Percentiles rank a stretch among this genome's conserved stretches.
Evolutionary conservation across 2,329 filamentous ascomycete genomes (phyloP).

Genomic region (Mycogone perniciosa): DNA sequence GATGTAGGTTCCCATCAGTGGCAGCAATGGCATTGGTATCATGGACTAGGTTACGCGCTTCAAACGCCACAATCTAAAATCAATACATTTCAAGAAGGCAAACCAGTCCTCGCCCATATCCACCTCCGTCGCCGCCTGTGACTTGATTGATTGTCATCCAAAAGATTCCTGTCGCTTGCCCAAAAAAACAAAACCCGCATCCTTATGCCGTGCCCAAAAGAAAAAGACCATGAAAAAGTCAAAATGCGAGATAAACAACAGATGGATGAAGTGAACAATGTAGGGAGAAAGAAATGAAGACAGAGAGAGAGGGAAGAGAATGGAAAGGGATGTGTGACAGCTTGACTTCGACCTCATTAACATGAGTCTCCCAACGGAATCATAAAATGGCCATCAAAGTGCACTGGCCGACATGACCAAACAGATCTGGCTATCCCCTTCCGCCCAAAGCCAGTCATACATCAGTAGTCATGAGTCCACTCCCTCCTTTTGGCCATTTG

Average conservation of each 20-base stretch:
- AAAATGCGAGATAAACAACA: not conserved
- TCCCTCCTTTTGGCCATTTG: not conserved
- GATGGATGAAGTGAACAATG: not conserved
- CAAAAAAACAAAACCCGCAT: slow-evolving; percentile 1
- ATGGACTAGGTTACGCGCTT: slow-evolving; percentile 14
- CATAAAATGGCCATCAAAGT: not conserved
- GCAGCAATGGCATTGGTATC: slow-evolving; percentile 14
- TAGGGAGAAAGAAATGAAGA: not conserved
- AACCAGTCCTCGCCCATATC: slow-evolving; percentile 14
- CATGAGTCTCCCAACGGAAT: not conserved
- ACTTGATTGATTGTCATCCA: slow-evolving; percentile 1
- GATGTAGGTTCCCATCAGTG: not conserved
- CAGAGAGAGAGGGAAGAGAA: not conserved
- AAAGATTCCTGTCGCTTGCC: slow-evolving; percentile 1
- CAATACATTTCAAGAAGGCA: slow-evolving; percentile 13
- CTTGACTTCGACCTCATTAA: not conserved
- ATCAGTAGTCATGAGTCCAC: not conserved
- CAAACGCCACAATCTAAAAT: slow-evolving; percentile 13
- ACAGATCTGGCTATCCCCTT: not conserved
- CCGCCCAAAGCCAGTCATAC: not conserved
- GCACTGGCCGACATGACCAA: not conserved
- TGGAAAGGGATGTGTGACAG: not conserved
- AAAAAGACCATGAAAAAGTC: not conserved
- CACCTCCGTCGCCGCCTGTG: slow-evolving; percentile 7
- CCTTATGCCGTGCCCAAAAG: not conserved